Percentiles rank a stretch among this genome's conserved stretches.
Evolutionary conservation across 192 early-diverging fungal species (phyloP).

Genomic region (Coemansia erecta): DNA sequence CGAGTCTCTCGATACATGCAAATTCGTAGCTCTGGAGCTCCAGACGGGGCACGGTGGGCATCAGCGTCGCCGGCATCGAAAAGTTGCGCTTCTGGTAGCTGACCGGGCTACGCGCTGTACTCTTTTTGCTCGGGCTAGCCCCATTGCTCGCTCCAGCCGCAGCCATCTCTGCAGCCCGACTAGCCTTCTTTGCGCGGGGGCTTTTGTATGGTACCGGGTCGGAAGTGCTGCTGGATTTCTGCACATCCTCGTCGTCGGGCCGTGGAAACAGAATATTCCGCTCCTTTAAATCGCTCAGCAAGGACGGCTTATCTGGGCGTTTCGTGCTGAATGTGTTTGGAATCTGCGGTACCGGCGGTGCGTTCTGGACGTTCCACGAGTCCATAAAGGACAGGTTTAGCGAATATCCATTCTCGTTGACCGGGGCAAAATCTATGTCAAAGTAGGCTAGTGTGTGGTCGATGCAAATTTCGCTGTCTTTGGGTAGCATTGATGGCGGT

Average conservation of each 20-base stretch:
- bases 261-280: constrained; percentile 34
- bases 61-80: constrained; percentile 39
- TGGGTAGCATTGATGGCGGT: neutral
- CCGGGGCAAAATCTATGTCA: constrained; percentile 18
- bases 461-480: constrained; percentile 10
- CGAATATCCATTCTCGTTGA: constrained; percentile 22
- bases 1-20: constrained; percentile 46
- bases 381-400: constrained; percentile 31
- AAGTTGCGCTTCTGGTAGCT: constrained; percentile 42
- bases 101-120: neutral
- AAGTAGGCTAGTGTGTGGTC: constrained; percentile 10
- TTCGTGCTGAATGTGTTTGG: constrained; percentile 6
- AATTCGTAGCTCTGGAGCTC: constrained; percentile 50
- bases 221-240: neutral
- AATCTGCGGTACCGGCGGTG: constrained; percentile 37
- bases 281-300: neutral
- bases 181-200: constrained; percentile 6
- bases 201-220: neutral
- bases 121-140: neutral
- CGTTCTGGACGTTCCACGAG: constrained; percentile 19
- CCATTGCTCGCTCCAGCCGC: constrained; percentile 3
- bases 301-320: too few relatives aligned
- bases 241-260: constrained; percentile 8
- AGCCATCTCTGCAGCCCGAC: constrained; percentile 6
- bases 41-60: constrained; percentile 13